Base-by-base conservation (phyloP, 345 rosid species). In the Lumnitzera littorea region DNA sequence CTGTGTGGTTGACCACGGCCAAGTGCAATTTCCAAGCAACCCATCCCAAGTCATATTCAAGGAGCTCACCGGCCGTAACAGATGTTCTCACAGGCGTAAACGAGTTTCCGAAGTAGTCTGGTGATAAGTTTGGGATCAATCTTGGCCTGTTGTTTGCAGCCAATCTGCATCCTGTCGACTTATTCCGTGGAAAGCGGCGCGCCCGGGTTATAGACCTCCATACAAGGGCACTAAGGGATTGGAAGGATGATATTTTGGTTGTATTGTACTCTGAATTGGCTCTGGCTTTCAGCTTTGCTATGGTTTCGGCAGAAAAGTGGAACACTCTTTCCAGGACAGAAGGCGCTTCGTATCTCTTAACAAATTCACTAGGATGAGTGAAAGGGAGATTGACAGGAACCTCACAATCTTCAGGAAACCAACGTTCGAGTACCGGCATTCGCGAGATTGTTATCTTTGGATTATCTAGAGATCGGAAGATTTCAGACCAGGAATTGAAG, bases 161-260 rank as follows among this genome's bases (percentile, higher is more conserved):
- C 57, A 88, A 13, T 56, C 78, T 64, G 72, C 88, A 86, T 25
- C 80, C 63, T n/a, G 83, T 80, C 51, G 65, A 66, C 69, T 52
- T 74, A 11, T 67, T 80, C 0, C 3, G 15, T 0, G 82, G 83
- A 20, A 81, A 68, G 20, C 41, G 49, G 15, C 96, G 69, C 0
- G 75, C 71, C 12, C 80, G 72, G 3, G 77, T 86, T 63, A 88
- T 76, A 60, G 80, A 77, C 57, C 81, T 78, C 96, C 95, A 88
- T 15, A 83, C 60, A 16, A 84, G 66, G 0, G 91, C 89, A 8
- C 84, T 80, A 49, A 91, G 36, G 1, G 91, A 70, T 51, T 88
- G 96, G 43, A 83, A 88, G 20, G 96, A 88, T 0, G 96, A 91
- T 15, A 91, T 84, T 13, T 79, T 69, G 41, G 15, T 69, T 29